phyloP scores from a whole-genome alignment of 441 rosid genomes.

The Eugenia klotzschiana region DNA sequence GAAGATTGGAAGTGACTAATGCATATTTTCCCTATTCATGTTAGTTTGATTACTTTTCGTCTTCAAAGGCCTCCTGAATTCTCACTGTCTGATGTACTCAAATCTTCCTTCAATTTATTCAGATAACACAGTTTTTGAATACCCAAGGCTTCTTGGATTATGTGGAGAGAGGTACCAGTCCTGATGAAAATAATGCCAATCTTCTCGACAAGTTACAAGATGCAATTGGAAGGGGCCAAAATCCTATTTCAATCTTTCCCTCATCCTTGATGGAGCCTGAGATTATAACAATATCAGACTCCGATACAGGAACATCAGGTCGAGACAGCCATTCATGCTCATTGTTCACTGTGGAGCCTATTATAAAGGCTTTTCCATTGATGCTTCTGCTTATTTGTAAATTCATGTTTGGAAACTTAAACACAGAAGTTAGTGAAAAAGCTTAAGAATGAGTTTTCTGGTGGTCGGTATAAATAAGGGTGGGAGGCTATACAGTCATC shows the following conservation, averaged over 20 bases:
- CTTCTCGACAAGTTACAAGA: conserved; percentile 96
- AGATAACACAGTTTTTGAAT: conserved; percentile 77
- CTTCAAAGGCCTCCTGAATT: neutral
- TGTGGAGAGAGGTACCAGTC: conserved; percentile 68
- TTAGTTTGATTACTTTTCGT: neutral
- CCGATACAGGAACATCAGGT: conserved; percentile 71
- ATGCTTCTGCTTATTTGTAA: neutral
- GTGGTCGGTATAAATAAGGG: neutral
- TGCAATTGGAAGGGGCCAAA: conserved; percentile 95
- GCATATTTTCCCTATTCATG: neutral
- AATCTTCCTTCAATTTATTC: conserved; percentile 11
- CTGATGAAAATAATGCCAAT: conserved; percentile 61
- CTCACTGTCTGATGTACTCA: neutral
- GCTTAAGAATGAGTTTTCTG: neutral
- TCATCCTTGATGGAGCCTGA: conserved; percentile 54
- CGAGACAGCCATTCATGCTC: neutral
- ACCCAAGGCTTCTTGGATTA: conserved; percentile 91
- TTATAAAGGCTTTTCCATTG: neutral
- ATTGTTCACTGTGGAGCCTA: neutral
- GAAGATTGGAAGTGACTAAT: neutral
- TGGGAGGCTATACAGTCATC: neutral
- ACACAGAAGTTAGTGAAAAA: neutral
- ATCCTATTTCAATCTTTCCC: conserved; percentile 70
- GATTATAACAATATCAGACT: conserved; percentile 81
- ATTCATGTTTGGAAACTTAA: neutral